phyloP scores from a whole-genome alignment of 2,329 filamentous ascomycete genomes.

The Aspergillus alliaceus region DNA sequence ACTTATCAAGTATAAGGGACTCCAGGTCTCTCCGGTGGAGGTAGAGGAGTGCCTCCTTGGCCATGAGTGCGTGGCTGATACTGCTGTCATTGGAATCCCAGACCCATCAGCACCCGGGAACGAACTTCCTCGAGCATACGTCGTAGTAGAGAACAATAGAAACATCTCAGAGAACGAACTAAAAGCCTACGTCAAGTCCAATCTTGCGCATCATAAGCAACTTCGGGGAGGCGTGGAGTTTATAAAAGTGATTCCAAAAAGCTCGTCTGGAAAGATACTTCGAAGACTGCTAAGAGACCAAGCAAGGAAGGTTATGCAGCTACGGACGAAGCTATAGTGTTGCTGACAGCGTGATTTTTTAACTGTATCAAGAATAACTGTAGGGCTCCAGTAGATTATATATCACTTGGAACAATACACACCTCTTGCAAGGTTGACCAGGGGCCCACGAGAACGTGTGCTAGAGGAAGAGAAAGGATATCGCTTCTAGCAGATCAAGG shows the following conservation, averaged over 20 bases:
- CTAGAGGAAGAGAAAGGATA: no score
- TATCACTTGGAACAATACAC: no score
- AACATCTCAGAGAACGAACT: slow-evolving; percentile 8
- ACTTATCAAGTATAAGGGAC: slow-evolving; percentile 19
- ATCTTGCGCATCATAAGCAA: slow-evolving; percentile 13
- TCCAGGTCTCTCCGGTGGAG: slow-evolving; percentile 17
- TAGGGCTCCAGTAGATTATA: background rate
- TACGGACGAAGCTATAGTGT: slow-evolving; percentile 11
- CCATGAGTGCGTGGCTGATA: slow-evolving; percentile 12
- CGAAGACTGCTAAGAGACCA: slow-evolving; percentile 12
- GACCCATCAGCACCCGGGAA: slow-evolving; percentile 15
- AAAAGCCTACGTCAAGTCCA: slow-evolving; percentile 12
- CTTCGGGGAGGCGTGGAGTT: slow-evolving; percentile 15
- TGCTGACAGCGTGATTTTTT: no score
- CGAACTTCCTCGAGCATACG: slow-evolving; percentile 16
- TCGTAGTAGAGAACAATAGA: slow-evolving; percentile 7
- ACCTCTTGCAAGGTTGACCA: no score
- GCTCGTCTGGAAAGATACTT: slow-evolving; percentile 15
- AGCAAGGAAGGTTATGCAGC: background rate
- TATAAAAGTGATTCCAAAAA: slow-evolving; percentile 15
- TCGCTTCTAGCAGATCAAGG: no score
- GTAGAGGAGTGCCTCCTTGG: slow-evolving; percentile 14
- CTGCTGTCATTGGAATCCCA: slow-evolving; percentile 13
- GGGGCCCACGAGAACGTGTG: no score
- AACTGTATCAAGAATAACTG: no score